Conservation (phyloP, 169 alveolate species). For the Cryptosporidium meleagridis region DNA sequence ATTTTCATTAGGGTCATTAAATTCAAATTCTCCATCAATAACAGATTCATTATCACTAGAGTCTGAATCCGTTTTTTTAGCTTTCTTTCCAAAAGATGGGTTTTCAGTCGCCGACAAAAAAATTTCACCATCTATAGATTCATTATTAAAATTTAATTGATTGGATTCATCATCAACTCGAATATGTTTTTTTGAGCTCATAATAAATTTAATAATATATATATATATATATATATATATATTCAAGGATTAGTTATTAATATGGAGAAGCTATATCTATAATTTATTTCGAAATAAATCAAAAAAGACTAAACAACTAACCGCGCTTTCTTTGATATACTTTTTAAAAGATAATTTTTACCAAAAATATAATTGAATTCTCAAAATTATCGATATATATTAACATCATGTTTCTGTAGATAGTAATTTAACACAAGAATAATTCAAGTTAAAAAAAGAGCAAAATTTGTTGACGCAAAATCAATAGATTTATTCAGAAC, state of each 20-base stretch:
- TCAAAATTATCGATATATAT: neutral
- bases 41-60: conserved; percentile 10
- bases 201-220: neutral
- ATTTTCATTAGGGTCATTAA: conserved; percentile 58
- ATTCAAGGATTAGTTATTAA: neutral
- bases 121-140: conserved; percentile 19
- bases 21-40: conserved; percentile 58
- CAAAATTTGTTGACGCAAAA: neutral
- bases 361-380: neutral
- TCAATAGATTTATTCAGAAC: too few species aligned
- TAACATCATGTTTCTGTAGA: neutral
- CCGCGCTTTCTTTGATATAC: neutral
- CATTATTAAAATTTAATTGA: neutral
- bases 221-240: neutral
- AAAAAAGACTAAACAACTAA: too few species aligned
- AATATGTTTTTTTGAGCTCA: neutral
- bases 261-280: neutral
- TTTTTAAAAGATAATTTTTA: too few species aligned
- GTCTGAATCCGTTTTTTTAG: neutral
- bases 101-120: neutral
- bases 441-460: too few species aligned
- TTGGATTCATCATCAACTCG: neutral
- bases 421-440: neutral
- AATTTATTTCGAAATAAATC: too few species aligned
- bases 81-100: neutral